phyloP scores from a whole-genome alignment of 2,329 filamentous ascomycete species.

The Nannizziopsis arthrosporioides region DNA sequence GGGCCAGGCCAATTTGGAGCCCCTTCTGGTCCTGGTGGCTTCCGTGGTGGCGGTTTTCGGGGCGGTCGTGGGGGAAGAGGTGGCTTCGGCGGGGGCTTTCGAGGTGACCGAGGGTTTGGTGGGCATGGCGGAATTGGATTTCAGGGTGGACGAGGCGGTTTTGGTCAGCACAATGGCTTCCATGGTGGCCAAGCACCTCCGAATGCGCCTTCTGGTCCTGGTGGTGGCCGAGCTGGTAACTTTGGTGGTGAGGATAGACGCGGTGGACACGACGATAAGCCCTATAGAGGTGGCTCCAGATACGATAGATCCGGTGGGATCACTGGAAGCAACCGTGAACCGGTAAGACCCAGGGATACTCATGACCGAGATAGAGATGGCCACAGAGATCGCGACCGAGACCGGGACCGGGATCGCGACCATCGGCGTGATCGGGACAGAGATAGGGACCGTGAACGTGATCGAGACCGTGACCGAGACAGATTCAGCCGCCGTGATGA shows the following conservation, averaged over 20 bases:
- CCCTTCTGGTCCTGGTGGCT: conserved; percentile 46
- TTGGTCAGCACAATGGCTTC: conserved; percentile 24
- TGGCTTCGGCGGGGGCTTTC: conserved; percentile 41
- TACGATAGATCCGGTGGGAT: conserved; percentile 41
- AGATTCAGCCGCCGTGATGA: conserved; percentile 42
- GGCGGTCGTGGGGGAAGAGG: conserved; percentile 44
- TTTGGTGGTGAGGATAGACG: conserved; percentile 35
- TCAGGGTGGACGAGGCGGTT: conserved; percentile 46
- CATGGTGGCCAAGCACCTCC: conserved; percentile 34
- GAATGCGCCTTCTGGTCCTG: conserved; percentile 43
- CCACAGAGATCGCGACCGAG: conserved; percentile 44
- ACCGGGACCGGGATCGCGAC: conserved; percentile 43
- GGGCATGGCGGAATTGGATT: conserved; percentile 45
- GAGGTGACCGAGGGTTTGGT: conserved; percentile 42
- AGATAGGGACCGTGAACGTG: conserved; percentile 28
- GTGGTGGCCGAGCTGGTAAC: conserved; percentile 44
- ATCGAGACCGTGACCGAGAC: conserved; percentile 39
- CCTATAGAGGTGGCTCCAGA: conserved; percentile 36
- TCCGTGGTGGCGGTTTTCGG: conserved; percentile 43
- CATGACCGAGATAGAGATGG: conserved; percentile 41
- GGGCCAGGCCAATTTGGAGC: conserved; percentile 49
- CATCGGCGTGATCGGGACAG: conserved; percentile 30
- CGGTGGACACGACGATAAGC: conserved; percentile 51
- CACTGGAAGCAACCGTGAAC: conserved; percentile 73
- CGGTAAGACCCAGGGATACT: conserved; percentile 57